Evolutionary conservation across 495 filamentous ascomycete genomes (phyloP), one percentile per base, ranked within the genome.

Genomic region (Xylaria bambusicola): DNA sequence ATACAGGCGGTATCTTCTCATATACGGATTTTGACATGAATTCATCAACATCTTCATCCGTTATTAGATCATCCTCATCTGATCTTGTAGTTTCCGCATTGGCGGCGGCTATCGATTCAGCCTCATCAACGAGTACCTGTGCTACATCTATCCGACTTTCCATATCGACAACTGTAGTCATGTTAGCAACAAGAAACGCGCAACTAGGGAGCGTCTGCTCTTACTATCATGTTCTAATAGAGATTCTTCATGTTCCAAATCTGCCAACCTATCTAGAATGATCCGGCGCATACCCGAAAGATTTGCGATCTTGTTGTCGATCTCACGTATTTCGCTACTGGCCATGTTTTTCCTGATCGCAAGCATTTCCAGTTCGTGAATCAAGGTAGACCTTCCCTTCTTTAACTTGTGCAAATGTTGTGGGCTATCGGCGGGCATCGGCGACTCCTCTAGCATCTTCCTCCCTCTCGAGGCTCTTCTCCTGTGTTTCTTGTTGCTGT

Each of bases 1-100:
- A 75, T 57, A 82, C 80, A 13, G 84, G 71, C 0, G 92, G 91
- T 15, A 98, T 73, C 71, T 97, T 98, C 66, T 93, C 88, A 67
- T 97, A 99, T 62, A 99, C 90, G 7, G 92, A 96, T 68, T 97
- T 92, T 2, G 94, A 97, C 95, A 98, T 98, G 77, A 98, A 99
- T 1, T 85, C 82, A 73, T 83, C 57, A 74, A 83, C 53, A 73
- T 86, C 85, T 27, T 81, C 75, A 12, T 77, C 72, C 47, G 76
- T 76, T 20, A 82, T 80, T 1, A 72, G 50, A 42, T 71, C 68
- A 35, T 81, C 81, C 21, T 74, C 78, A 38, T 89, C 84, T 8
- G 80, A 75, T 47, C 83, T 83, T 29, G 77, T n/a, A n/a, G n/a
- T n/a, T n/a, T n/a, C 78, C 17, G 70, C 71, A 58, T 70, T 64